Conservation (phyloP, 2,329 filamentous ascomycete species). For the Monosporascus sp. region DNA sequence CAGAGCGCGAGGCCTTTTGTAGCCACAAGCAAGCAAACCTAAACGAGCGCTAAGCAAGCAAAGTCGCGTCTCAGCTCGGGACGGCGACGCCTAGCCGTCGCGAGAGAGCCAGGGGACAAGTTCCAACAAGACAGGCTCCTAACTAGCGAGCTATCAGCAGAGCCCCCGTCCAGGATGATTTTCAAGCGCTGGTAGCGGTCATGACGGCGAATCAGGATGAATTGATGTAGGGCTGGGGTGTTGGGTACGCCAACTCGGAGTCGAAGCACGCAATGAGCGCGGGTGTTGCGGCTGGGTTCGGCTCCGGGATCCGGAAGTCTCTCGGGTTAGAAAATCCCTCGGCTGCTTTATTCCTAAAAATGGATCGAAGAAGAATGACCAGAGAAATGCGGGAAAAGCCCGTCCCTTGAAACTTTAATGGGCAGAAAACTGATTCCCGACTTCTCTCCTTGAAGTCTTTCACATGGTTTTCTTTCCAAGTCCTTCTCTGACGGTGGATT, state of each 20-base stretch:
- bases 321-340: background rate
- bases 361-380: too few relatives aligned
- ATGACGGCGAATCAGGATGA: slow-evolving; percentile 13
- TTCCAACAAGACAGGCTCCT: slow-evolving; percentile 5
- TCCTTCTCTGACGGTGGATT: background rate
- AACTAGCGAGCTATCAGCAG: slow-evolving; percentile 1
- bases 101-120: background rate
- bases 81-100: background rate
- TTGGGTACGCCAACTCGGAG: background rate
- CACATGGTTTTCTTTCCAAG: background rate
- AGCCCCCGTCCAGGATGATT: slow-evolving; percentile 7
- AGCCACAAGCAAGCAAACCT: too few relatives aligned
- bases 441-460: background rate
- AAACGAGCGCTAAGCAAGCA: background rate
- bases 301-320: background rate
- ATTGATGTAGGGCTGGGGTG: background rate
- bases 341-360: background rate
- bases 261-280: background rate
- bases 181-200: slow-evolving; percentile 15
- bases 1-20: too few relatives aligned
- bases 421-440: background rate
- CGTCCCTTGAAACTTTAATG: too few relatives aligned
- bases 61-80: background rate
- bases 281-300: background rate
- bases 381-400: too few relatives aligned